Conservation (phyloP, 2,329 filamentous ascomycete species). For the Myriangium duriaei region DNA sequence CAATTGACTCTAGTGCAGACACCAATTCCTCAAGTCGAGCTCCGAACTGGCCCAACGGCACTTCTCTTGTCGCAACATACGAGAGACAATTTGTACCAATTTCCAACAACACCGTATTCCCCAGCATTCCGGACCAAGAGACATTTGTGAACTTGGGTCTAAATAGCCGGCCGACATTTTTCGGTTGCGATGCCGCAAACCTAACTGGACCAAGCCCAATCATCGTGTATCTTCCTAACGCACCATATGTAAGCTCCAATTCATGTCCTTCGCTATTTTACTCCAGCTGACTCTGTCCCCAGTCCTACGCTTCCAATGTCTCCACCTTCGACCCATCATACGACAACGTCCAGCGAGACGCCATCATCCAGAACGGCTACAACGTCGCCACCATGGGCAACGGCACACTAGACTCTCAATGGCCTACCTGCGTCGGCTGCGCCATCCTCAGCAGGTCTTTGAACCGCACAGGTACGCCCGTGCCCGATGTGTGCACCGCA, state of each 20-base stretch:
- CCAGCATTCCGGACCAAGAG: slow-evolving; percentile 57
- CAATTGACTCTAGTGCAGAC: slow-evolving; percentile 66
- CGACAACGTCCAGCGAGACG: slow-evolving; percentile 53
- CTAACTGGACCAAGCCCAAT: slow-evolving; percentile 50
- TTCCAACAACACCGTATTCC: slow-evolving; percentile 58
- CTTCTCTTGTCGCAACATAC: slow-evolving; percentile 61
- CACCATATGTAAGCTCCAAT: slow-evolving; percentile 37
- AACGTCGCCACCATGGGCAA: slow-evolving; percentile 75
- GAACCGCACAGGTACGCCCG: slow-evolving; percentile 51
- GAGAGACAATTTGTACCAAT: slow-evolving; percentile 48
- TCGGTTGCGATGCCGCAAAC: slow-evolving; percentile 61
- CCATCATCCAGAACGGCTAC: slow-evolving; percentile 77
- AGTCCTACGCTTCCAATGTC: slow-evolving; percentile 62
- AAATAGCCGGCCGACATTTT: slow-evolving; percentile 65
- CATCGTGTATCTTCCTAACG: slow-evolving; percentile 79
- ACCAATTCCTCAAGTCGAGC: slow-evolving; percentile 32
- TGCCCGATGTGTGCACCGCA: slow-evolving; percentile 57
- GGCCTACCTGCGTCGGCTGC: slow-evolving; percentile 78
- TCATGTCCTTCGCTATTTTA: too few relatives aligned
- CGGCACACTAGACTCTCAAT: slow-evolving; percentile 57
- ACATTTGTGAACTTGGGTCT: slow-evolving; percentile 68
- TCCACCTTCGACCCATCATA: slow-evolving; percentile 63
- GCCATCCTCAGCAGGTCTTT: slow-evolving; percentile 70
- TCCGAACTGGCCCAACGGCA: slow-evolving; percentile 64
- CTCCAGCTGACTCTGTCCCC: too few relatives aligned